Percentiles rank a stretch among this genome's conserved stretches.
Evolutionary conservation across 2,329 filamentous ascomycete genomes (phyloP).

Genomic region (Colletotrichum sp.): DNA sequence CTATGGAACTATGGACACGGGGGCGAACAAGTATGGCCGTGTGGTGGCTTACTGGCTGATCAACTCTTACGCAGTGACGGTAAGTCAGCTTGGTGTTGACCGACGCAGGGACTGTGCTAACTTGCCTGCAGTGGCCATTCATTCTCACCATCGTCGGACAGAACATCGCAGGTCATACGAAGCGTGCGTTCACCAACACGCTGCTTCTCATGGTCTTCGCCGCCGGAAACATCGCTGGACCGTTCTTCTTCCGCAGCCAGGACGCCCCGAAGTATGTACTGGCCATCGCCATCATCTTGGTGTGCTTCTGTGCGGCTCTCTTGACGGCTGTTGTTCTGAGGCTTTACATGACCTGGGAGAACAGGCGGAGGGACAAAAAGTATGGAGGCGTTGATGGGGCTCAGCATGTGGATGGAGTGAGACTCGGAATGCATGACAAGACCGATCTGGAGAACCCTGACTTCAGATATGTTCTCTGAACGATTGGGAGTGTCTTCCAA

Average conservation of each 20-base stretch:
- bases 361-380: background rate
- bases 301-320: background rate
- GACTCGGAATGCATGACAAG: constrained; percentile 29
- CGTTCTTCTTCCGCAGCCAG: constrained; percentile 27
- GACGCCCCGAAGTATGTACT: constrained; percentile 27
- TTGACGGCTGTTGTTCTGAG: background rate
- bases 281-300: constrained; percentile 28
- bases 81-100: background rate
- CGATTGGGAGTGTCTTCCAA: background rate
- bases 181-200: constrained; percentile 23
- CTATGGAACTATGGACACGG: background rate
- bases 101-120: background rate
- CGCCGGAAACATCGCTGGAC: constrained; percentile 25
- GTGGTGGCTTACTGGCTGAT: background rate
- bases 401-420: constrained; percentile 18
- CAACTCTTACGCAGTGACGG: background rate
- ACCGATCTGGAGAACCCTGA: constrained; percentile 29
- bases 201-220: constrained; percentile 25
- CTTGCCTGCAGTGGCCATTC: background rate
- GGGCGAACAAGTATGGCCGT: background rate
- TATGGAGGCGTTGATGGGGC: background rate
- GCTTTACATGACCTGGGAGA: background rate
- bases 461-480: constrained; percentile 27
- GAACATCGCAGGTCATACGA: constrained; percentile 9
- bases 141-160: background rate